These are phyloP conservation scores for Rhizopus sp. DNA, from an alignment of 371 early-diverging fungal genomes.

Conservation along the genomic window DNA sequence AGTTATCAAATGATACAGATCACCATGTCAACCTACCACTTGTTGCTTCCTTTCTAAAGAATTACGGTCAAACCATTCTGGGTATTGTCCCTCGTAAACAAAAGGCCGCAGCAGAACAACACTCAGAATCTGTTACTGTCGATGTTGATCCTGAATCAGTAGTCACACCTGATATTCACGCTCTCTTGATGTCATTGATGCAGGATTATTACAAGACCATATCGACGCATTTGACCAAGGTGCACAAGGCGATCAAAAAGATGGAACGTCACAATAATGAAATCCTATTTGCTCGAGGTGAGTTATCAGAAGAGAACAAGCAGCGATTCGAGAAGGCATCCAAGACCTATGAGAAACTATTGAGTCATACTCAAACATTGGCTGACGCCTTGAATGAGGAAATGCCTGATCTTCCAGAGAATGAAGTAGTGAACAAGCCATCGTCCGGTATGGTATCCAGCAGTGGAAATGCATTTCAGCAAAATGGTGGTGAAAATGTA, in stretches of 20 bases:
- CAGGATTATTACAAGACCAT: conserved; percentile 71
- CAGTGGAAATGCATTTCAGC: conserved; percentile 27
- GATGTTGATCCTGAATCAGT: conserved; percentile 19
- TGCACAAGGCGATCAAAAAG: conserved; percentile 75
- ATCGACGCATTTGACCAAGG: conserved; percentile 64
- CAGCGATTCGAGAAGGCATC: conserved; percentile 73
- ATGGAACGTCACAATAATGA: conserved; percentile 81
- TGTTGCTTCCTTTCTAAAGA: conserved; percentile 77
- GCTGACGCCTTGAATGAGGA: conserved; percentile 67
- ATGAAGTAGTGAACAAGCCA: conserved; percentile 54
- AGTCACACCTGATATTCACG: conserved; percentile 56
- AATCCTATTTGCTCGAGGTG: conserved; percentile 78
- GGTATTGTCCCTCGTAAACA: conserved; percentile 56
- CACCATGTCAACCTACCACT: conserved; percentile 75
- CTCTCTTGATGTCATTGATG: conserved; percentile 58
- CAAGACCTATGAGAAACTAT: conserved; percentile 74
- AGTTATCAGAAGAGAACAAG: conserved; percentile 80
- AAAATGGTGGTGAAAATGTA: conserved; percentile 49
- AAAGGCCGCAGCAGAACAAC: conserved; percentile 46
- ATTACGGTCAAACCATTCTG: conserved; percentile 60
- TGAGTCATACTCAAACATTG: conserved; percentile 60
- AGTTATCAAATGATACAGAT: conserved; percentile 51
- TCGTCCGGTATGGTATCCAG: conserved; percentile 54
- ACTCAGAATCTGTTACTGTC: conserved; percentile 32
- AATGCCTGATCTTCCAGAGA: conserved; percentile 76